Evolutionary conservation across 495 filamentous ascomycete genomes (phyloP).

Genomic region (Penicillium crystallinum): DNA sequence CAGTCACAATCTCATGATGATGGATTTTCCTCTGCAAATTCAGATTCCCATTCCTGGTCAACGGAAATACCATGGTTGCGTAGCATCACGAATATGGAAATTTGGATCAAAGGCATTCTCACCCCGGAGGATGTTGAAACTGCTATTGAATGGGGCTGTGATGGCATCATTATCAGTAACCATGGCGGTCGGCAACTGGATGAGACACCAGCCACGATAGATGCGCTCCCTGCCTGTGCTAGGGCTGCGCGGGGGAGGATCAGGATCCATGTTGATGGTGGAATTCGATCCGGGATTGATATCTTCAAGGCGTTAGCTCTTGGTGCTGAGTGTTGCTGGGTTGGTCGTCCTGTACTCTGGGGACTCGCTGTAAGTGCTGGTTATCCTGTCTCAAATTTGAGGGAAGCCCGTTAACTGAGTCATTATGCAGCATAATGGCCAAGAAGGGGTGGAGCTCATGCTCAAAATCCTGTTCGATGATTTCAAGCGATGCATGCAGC

Average conservation of each 20-base stretch:
- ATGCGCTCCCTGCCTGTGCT: constrained; percentile 62
- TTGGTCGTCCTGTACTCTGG: constrained; percentile 60
- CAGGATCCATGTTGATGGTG: constrained; percentile 64
- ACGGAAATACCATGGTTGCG: constrained; percentile 38
- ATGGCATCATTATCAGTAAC: constrained; percentile 60
- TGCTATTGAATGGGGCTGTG: constrained; percentile 49
- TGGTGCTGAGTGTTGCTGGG: constrained; percentile 58
- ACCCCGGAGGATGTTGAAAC: constrained; percentile 49
- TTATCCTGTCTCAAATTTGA: neutral
- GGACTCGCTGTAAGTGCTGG: constrained; percentile 26
- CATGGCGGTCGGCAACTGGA: constrained; percentile 69
- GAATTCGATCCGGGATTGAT: constrained; percentile 58
- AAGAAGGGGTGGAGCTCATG: constrained; percentile 37
- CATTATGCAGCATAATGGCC: constrained; percentile 27
- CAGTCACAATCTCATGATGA: constrained; percentile 45
- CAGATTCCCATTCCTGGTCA: constrained; percentile 63
- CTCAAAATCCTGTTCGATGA: constrained; percentile 42
- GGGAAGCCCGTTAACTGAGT: neutral
- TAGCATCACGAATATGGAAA: constrained; percentile 49
- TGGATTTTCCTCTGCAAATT: constrained; percentile 54
- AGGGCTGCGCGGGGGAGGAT: constrained; percentile 52
- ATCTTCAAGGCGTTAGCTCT: constrained; percentile 66
- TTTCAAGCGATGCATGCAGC: constrained; percentile 48
- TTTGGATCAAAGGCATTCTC: constrained; percentile 55
- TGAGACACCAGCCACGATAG: constrained; percentile 55